Base-by-base conservation (phyloP, 495 filamentous ascomycete species). In the Parathielavia hyrcaniae region DNA sequence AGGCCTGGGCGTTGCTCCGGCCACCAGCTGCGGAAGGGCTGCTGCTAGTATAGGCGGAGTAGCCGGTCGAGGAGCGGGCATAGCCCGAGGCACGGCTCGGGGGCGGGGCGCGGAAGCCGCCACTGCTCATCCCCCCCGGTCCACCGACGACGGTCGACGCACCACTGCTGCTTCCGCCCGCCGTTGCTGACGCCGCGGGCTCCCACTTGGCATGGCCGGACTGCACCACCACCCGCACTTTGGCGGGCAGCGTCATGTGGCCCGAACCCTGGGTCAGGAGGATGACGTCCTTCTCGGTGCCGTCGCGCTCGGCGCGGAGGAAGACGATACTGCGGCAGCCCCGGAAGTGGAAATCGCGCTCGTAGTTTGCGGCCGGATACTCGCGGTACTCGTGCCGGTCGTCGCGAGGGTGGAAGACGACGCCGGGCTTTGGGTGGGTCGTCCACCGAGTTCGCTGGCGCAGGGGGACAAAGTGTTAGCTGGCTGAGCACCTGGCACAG, bases 291-390 rank as follows among this genome's bases (percentile, higher is more conserved):
- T 51, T 41, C 39, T 46, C 48, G 40, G 32, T n/a, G 34, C 60
- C 53, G 14, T 36, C 45, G 22, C 47, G 40, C 13, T 57, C 36
- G 34, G 59, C 62, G 41, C 55, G 39, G 22, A 55, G 17, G 55
- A 68, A 68, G 20, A 62, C 50, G 63, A 68, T 66, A 45, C 8
- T 50, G 20, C 20, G 5, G 61, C 66, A 68, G 43, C 50, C 50
- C 53, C 51, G 17, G 59, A 68, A 68, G 61, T 68, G 53, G 53
- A 68, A 43, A 41, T 62, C 63, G 58, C 62, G 63, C 61, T 61
- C 56, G 54, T 56, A 61, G 44, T 46, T 35, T 36, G 30, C 56
- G 48, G 63, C 59, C n/a, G 60, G 10, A 48, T 53, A 53, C 22
- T 49, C 39, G 44, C 30, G 38, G 9, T 53, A 40, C 22, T 58